Base-by-base conservation (phyloP, 1,284 basidiomycete species). In the Marasmius tenuissimus region DNA sequence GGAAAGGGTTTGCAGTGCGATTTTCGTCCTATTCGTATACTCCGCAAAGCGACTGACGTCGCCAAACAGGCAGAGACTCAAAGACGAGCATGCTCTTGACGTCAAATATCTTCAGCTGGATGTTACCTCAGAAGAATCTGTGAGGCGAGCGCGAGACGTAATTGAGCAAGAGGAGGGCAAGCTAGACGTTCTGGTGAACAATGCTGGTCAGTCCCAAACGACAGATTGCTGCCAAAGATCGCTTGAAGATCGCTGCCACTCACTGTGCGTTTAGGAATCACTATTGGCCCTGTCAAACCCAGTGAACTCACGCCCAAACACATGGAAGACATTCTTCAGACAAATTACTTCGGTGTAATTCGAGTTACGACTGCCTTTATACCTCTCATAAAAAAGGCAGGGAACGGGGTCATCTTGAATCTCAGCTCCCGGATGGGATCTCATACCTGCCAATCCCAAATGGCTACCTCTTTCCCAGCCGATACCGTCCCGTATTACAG, bases 391-490 rank as follows among this genome's bases (percentile, higher is more conserved):
- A 73, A 68, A 27, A 67, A 68, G 54, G 67, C 70, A 55, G 51
- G 45, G 5, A 35, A 63, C 51, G 47, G 50, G 5, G 64, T 68
- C 4, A 71, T 73, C 62, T 73, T 79, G 34, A 54, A 54, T n/a
- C 34, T 54, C 34, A 54, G 52, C 52, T 54, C 52, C 16, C 14
- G 38, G 38, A 35, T 54, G 4, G 52, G 52, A 10, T 54, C 52
- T 54, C 57, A 74, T 78, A 53, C 52, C 14, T 34, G 60, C 73
- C 74, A 60, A 73, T 74, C 51, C 67, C 69, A 40, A 74, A 71
- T 11, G 75, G 76, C 65, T 77, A 80, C 77, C 14, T 35, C 73
- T 92, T 1, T 89, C 89, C 61, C 95, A 94, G 59, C 16, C 49
- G n/a, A 51, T 18, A 20, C 59, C 56, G 57, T 33, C 54, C 61